Evolutionary conservation across 345 rosid genomes (phyloP), one percentile per base, ranked within the genome.

Genomic region (Aquilaria sinensis): DNA sequence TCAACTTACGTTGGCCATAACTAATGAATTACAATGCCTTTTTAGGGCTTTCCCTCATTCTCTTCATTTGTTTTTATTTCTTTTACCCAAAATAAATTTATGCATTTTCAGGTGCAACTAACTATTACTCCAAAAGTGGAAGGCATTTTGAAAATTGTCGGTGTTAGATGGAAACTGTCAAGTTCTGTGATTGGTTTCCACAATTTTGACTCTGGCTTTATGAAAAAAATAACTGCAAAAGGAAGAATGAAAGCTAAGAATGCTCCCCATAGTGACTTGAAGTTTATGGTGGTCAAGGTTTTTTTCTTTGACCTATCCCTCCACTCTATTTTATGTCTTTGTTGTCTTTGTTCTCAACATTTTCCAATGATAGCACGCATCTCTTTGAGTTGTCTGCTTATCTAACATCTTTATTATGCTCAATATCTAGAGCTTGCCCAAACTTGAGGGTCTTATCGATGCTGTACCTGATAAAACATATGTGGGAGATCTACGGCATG

Each of bases 101-200:
- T 37, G 43, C 43, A 37, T 67, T 37, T 68, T 53, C 80, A 94
- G 99, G 96, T 90, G 72, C 85, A 87, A 81, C 86, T 88, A 51
- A 80, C 80, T 23, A 96, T 94, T 59, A 94, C 90, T 66, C 96
- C 99, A 31, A 75, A 62, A 59, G 82, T 75, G 52, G 97, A 90
- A 91, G 97, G 99, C 70, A 67, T 62, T 74, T 86, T 94, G 53
- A 94, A 77, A 75, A 81, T 94, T 78, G 79, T 83, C 16, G 99
- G 99, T 56, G 85, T 94, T 59, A 83, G 88, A 72, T 94, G 99
- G 99, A 85, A 85, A 76, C 64, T 94, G 60, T 86, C 93, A 56
- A 90, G 89, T 69, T 94, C 88, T 50, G 79, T 91, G 33, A 75
- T 77, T 72, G 91, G 99, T 70, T 82, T 79, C 49, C 78, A 76